Base-by-base conservation (phyloP, 805 yeast species). In the Lipomyces lipofer region DNA sequence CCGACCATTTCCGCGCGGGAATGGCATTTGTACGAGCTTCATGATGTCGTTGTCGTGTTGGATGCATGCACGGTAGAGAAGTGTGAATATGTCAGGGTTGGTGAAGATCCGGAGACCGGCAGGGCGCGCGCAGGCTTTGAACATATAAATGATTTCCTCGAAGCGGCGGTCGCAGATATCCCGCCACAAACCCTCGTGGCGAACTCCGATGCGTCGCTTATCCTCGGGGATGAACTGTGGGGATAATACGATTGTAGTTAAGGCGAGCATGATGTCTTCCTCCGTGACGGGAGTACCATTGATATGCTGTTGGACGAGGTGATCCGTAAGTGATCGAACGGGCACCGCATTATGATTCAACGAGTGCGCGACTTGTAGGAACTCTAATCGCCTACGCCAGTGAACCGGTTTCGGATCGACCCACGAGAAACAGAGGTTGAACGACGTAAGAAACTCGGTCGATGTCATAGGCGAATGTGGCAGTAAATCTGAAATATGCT, bases 351-450 rank as follows among this genome's bases (percentile, higher is more conserved):
- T 25, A 8, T 62, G 63, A 35, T 58, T 54, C n/a, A 63, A 15
- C 19, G 47, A 29, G 42, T 67, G 68, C 15, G 62, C 58, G 6
- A 63, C 59, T 29, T 64, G 59, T 4, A 68, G 54, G 29, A 65
- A 67, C 33, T 67, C 60, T 15, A 69, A 63, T 17, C 66, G 50
- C 27, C 64, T 49, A 21, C 69, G 61, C 72, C 71, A 69, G 32
- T 69, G 67, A 4, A 51, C 46, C 32, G 47, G 17, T 4, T 33
- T 13, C 4, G 35, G 25, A n/a, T 33, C 29, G 12, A 19, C 24
- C 24, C 33, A 22, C 10, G 47, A 17, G n/a, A 29, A 5, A 5
- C n/a, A n/a, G n/a, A n/a, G n/a, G n/a, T n/a, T n/a, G n/a, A n/a
- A n/a, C n/a, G n/a, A n/a, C n/a, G n/a, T n/a, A n/a, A n/a, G n/a